Percentiles rank a stretch among this genome's conserved stretches.
Evolutionary conservation across 345 rosid species (phyloP).

Genomic region (Hibiscus trionum): DNA sequence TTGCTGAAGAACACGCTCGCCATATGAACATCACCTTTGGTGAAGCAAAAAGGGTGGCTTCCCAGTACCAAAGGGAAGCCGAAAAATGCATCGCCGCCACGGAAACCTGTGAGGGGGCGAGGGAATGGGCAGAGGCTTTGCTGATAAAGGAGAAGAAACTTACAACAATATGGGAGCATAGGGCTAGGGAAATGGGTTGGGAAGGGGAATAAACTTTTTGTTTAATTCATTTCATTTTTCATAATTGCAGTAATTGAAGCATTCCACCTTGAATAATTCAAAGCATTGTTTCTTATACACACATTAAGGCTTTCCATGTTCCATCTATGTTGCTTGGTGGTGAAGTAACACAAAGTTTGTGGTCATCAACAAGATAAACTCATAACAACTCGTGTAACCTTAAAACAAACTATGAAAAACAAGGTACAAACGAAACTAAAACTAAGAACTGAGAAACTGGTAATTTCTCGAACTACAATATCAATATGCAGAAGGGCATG

Average conservation of each 20-base stretch:
- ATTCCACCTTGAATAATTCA: not conserved
- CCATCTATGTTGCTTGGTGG: not conserved
- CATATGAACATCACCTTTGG: conserved; percentile 76
- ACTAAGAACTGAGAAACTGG: too few relatives aligned
- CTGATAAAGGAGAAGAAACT: conserved; percentile 70
- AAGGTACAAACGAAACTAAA: too few relatives aligned
- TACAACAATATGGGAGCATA: conserved; percentile 70
- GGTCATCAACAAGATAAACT: too few relatives aligned
- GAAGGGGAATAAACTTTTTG: conserved; percentile 30
- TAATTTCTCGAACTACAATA: too few relatives aligned
- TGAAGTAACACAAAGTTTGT: not conserved
- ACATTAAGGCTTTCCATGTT: not conserved
- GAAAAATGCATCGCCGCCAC: conserved; percentile 95
- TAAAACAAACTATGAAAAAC: too few relatives aligned
- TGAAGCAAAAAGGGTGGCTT: conserved; percentile 90
- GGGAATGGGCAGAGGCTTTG: conserved; percentile 74
- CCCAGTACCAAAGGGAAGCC: conserved; percentile 93
- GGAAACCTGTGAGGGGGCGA: conserved; percentile 87
- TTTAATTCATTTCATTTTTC: not conserved
- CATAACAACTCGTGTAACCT: too few relatives aligned
- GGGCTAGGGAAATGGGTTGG: conserved; percentile 90
- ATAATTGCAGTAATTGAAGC: too few relatives aligned
- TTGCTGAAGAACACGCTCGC: conserved; percentile 67
- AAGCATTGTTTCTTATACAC: not conserved
- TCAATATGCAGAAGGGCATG: not conserved